Evolutionary conservation across 2,329 filamentous ascomycete species (phyloP).

Genomic region (Diaporthe sp.): DNA sequence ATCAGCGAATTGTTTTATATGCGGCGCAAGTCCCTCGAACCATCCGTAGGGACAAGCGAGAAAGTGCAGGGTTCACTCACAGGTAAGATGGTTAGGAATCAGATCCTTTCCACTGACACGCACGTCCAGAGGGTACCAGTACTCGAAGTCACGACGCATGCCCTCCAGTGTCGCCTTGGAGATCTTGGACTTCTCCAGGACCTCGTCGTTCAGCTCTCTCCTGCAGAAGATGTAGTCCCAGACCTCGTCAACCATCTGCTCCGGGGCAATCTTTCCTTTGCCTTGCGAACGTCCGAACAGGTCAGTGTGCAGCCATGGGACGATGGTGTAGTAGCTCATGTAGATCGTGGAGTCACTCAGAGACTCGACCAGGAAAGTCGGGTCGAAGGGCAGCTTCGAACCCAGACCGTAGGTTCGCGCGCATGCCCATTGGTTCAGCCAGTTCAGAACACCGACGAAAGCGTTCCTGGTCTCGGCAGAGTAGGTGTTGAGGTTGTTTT

Average conservation of each 20-base stretch:
- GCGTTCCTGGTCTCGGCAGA: constrained; percentile 79
- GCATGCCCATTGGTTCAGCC: constrained; percentile 97
- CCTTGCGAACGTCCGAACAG: constrained; percentile 83
- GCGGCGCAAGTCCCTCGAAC: too few species aligned
- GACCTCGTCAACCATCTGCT: constrained; percentile 93
- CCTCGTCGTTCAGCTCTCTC: constrained; percentile 73
- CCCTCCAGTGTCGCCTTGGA: constrained; percentile 77
- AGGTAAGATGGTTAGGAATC: constrained; percentile 92
- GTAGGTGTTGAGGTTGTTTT: constrained; percentile 82
- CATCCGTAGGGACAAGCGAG: too few species aligned
- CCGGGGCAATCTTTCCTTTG: constrained; percentile 74
- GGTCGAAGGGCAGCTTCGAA: constrained; percentile 94
- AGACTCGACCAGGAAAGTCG: constrained; percentile 89
- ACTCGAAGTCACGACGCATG: constrained; percentile 93
- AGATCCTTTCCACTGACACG: constrained; percentile 92
- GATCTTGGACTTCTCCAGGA: constrained; percentile 75
- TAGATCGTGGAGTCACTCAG: constrained; percentile 94
- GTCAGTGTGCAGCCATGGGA: constrained; percentile 79
- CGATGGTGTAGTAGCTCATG: constrained; percentile 81
- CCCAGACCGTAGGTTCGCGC: constrained; percentile 91
- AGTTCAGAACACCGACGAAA: constrained; percentile 87
- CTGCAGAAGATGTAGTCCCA: constrained; percentile 96
- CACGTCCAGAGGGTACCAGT: constrained; percentile 95
- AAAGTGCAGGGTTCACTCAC: constrained; percentile 54
- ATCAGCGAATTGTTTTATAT: not conserved